phyloP scores from a whole-genome alignment of 1,139 yeast species.

The Pichia sp. region DNA sequence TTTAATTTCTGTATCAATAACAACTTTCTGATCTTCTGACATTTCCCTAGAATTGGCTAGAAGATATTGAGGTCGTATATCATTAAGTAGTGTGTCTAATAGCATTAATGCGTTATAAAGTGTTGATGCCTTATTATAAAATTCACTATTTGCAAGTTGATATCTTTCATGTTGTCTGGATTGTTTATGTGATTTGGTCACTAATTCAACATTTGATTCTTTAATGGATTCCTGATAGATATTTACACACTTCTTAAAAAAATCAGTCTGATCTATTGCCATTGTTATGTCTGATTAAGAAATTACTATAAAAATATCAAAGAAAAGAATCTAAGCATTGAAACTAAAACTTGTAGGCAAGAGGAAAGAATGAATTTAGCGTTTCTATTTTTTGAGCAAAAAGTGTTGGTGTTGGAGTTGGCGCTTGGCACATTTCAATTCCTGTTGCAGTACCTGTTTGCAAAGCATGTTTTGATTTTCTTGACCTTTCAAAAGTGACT shows the following conservation, averaged over 20 bases:
- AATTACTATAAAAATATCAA: too few relatives aligned
- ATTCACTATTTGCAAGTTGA: neutral
- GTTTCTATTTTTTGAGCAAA: too few relatives aligned
- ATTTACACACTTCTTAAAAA: constrained; percentile 26
- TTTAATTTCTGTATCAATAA: constrained; percentile 23
- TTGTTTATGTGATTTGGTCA: neutral
- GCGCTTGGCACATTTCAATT: too few relatives aligned
- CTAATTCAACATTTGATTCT: neutral
- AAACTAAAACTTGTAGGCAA: too few relatives aligned
- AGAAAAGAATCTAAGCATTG: too few relatives aligned
- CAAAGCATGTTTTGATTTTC: too few relatives aligned
- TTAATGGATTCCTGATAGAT: constrained; percentile 22
- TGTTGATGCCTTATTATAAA: constrained; percentile 5
- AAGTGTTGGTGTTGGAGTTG: too few relatives aligned
- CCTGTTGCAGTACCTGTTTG: too few relatives aligned
- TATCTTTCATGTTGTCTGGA: neutral
- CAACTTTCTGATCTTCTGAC: constrained; percentile 22
- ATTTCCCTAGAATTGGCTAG: constrained; percentile 23
- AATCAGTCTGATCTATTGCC: constrained; percentile 25
- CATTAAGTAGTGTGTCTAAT: constrained; percentile 19
- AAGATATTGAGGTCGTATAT: constrained; percentile 26
- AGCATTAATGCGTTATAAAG: constrained; percentile 5
- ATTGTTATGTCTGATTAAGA: neutral
- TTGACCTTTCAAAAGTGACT: too few relatives aligned
- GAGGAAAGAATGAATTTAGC: too few relatives aligned